Evolutionary conservation across 2,329 filamentous ascomycete genomes (phyloP), one percentile per base, ranked within the genome.

Genomic region (Dendrostoma leiphaemia): DNA sequence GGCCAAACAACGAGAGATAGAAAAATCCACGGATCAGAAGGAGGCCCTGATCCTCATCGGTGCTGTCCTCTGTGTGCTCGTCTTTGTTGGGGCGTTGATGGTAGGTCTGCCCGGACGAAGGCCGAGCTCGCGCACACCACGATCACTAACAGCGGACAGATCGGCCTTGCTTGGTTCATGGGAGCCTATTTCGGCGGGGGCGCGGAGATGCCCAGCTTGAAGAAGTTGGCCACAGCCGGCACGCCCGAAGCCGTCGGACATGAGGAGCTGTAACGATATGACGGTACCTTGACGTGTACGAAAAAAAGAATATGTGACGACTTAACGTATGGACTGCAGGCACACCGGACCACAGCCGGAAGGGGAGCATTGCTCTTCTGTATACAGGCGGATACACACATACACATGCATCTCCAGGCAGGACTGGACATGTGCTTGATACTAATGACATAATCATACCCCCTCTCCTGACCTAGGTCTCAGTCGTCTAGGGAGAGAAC

Each of bases 101-200:
- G 91, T 97, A 80, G 64, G 85, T 75, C 13, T 41, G 31, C 57
- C 59, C 55, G 10, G 28, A 32, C 7, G 17, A 32, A 7, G 32
- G 6, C 46, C 9, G 37, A 23, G 3, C 50, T 49, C 63, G 4
- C 17, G 12, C 6, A 2, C 6, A n/a, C 10, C 3, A 5, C 5
- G 12, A n/a, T 9, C 17, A 35, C 19, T 49, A 6, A 49, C 34
- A 40, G 19, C 15, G 19, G 4, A 8, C 21, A 97, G 92, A 74
- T 96, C 61, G 84, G 84, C 51, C 73, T 82, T 35, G 93, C 93
- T 9, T 96, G 85, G 82, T 73, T 88, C 48, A 79, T 92, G 60
- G 92, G 93, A 53, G 91, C 91, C 28, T 82, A 88, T 54, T 94
- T 96, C 70, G 90, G 96, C 69, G 74, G 88, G 57, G 82, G 86